Evolutionary conservation across 257 asterid genomes (phyloP).

Genomic region (Ehretia macrophylla): DNA sequence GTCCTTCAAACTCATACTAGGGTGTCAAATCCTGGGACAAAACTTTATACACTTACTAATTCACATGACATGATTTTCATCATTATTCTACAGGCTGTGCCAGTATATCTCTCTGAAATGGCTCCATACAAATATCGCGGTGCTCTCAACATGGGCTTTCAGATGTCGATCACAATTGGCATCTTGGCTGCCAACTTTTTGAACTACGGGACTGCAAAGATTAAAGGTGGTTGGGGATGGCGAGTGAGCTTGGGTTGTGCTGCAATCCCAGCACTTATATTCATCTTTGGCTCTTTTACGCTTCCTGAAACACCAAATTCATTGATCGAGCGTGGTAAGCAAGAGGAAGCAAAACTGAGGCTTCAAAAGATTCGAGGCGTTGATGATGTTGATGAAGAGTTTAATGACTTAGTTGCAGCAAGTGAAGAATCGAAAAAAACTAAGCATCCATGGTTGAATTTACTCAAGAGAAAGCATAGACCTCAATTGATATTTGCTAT

Average conservation of each 20-base stretch:
- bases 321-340: slow-evolving; percentile 60
- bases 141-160: slow-evolving; percentile 38
- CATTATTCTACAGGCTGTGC: slow-evolving; percentile 20
- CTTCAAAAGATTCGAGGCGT: slow-evolving; percentile 51
- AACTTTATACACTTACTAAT: neutral
- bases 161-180: slow-evolving; percentile 39
- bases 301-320: slow-evolving; percentile 89
- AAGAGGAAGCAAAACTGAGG: slow-evolving; percentile 40
- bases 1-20: no score
- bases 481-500: slow-evolving; percentile 72
- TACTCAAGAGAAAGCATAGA: slow-evolving; percentile 41
- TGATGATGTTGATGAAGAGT: slow-evolving; percentile 56
- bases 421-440: slow-evolving; percentile 53
- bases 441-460: slow-evolving; percentile 63
- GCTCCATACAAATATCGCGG: slow-evolving; percentile 52
- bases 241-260: slow-evolving; percentile 74
- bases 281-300: slow-evolving; percentile 50
- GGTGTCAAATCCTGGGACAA: no score
- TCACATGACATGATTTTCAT: neutral
- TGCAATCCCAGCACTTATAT: slow-evolving; percentile 56
- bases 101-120: slow-evolving; percentile 41
- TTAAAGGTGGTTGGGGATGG: slow-evolving; percentile 49
- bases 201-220: slow-evolving; percentile 34
- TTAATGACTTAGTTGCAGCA: slow-evolving; percentile 49
- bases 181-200: slow-evolving; percentile 27